phyloP scores from a whole-genome alignment of 768 basidiomycete species.

The Rhizopogon vesiculosus region DNA sequence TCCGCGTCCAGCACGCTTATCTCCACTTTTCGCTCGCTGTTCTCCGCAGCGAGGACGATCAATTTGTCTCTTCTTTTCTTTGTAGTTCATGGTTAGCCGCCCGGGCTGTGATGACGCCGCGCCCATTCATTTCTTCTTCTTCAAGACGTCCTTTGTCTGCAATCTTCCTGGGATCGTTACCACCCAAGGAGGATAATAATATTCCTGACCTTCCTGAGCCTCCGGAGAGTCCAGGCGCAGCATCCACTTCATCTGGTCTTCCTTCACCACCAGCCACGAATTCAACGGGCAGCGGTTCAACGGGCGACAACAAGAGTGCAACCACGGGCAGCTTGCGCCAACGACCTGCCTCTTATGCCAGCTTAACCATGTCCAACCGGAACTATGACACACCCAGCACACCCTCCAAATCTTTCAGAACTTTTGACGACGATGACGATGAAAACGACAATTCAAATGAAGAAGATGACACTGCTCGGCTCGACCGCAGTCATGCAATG shows the following conservation, averaged over 20 bases:
- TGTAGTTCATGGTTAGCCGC: slow-evolving; percentile 24
- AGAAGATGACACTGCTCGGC: slow-evolving; percentile 61
- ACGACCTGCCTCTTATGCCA: slow-evolving; percentile 24
- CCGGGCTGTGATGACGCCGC: slow-evolving; percentile 43
- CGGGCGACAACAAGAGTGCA: slow-evolving; percentile 50
- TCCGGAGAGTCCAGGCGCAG: slow-evolving; percentile 51
- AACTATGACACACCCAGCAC: slow-evolving; percentile 30
- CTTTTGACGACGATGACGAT: slow-evolving; percentile 39
- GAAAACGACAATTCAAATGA: slow-evolving; percentile 46
- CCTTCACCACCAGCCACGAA: slow-evolving; percentile 85
- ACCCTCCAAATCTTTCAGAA: slow-evolving; percentile 22
- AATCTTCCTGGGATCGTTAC: slow-evolving; percentile 48
- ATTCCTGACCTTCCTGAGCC: slow-evolving; percentile 71
- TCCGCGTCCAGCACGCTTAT: slow-evolving; percentile 17
- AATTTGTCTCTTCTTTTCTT: slow-evolving; percentile 3
- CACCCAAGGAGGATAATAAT: slow-evolving; percentile 31
- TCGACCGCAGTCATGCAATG: slow-evolving; percentile 32
- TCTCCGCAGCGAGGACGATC: slow-evolving; percentile 12
- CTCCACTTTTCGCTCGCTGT: slow-evolving; percentile 19
- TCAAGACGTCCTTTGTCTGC: slow-evolving; percentile 57
- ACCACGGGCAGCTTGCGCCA: slow-evolving; percentile 36
- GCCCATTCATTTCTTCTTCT: slow-evolving; percentile 34
- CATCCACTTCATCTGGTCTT: slow-evolving; percentile 56
- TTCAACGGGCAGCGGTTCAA: slow-evolving; percentile 78
- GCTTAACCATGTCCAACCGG: slow-evolving; percentile 37